Conservation (phyloP, 768 basidiomycete species). For the Boletus rufocinnamomeus region DNA sequence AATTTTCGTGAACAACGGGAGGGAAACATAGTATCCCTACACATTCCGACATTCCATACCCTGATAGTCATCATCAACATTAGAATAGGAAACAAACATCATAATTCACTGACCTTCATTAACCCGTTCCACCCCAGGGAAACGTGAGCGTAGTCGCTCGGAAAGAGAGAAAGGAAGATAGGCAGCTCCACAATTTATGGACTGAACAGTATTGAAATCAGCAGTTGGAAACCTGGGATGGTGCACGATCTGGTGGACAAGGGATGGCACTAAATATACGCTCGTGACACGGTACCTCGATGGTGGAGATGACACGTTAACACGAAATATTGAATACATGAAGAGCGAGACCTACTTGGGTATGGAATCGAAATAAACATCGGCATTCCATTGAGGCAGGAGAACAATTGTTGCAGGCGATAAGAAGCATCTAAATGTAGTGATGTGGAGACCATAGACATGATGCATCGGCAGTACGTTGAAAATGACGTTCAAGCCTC, state of each 20-base stretch:
- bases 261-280: slow-evolving; percentile 59
- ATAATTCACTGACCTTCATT: slow-evolving; percentile 45
- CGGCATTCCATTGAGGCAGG: slow-evolving; percentile 61
- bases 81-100: neutral
- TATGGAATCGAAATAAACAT: slow-evolving; percentile 52
- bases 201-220: slow-evolving; percentile 54
- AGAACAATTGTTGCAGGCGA: slow-evolving; percentile 51
- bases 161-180: slow-evolving; percentile 62
- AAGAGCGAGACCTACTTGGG: slow-evolving; percentile 49
- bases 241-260: slow-evolving; percentile 64
- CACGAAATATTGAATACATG: neutral
- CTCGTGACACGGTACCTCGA: slow-evolving; percentile 55
- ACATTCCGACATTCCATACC: slow-evolving; percentile 72
- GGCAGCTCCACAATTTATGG: slow-evolving; percentile 58
- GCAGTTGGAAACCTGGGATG: slow-evolving; percentile 45
- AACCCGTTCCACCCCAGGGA: slow-evolving; percentile 38
- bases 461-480: slow-evolving; percentile 72
- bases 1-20: neutral
- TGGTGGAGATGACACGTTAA: neutral
- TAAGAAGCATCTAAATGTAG: slow-evolving; percentile 50
- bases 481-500: slow-evolving; percentile 49
- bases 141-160: slow-evolving; percentile 40
- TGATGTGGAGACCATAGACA: slow-evolving; percentile 58
- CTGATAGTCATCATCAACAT: slow-evolving; percentile 35
- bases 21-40: slow-evolving; percentile 40